Percentiles rank a stretch among this genome's conserved stretches.
Evolutionary conservation across 2,329 filamentous ascomycete species (phyloP).

Genomic region (Aspergillus floridensis): DNA sequence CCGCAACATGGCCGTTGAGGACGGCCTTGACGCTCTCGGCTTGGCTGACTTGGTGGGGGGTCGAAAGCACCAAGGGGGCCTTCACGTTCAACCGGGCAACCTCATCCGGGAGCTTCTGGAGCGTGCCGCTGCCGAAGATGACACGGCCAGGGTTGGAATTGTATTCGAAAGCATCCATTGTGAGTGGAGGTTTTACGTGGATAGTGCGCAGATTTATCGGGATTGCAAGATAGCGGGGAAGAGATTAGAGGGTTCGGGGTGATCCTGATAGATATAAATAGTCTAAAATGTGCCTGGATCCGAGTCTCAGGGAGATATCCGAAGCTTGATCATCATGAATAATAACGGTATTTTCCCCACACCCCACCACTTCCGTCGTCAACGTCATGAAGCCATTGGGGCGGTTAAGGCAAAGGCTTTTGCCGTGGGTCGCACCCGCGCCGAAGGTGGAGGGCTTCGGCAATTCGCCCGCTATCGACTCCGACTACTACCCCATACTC

Average conservation of each 20-base stretch:
- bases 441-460: constrained; percentile 9
- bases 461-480: constrained; percentile 6
- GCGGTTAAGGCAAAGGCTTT: constrained; percentile 12
- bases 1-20: constrained; percentile 48
- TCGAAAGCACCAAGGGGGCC: constrained; percentile 56
- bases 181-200: constrained; percentile 5
- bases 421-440: constrained; percentile 19
- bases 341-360: constrained; percentile 19
- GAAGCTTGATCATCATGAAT: constrained; percentile 26
- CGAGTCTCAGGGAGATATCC: background rate
- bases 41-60: constrained; percentile 51
- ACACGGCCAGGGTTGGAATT: constrained; percentile 54
- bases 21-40: constrained; percentile 47
- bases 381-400: constrained; percentile 16
- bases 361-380: constrained; percentile 15
- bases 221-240: background rate
- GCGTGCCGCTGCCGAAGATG: constrained; percentile 56
- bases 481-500: background rate
- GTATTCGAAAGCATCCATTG: constrained; percentile 57
- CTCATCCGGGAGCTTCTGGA: constrained; percentile 49
- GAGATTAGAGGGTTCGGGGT: background rate
- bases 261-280: background rate
- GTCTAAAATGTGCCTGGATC: background rate
- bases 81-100: constrained; percentile 47
- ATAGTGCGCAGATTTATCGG: background rate